A percentile compares a stretch with the other conserved stretches of the same genome.
Conservation (phyloP, 257 asterid species). For the Plantago ovata region DNA sequence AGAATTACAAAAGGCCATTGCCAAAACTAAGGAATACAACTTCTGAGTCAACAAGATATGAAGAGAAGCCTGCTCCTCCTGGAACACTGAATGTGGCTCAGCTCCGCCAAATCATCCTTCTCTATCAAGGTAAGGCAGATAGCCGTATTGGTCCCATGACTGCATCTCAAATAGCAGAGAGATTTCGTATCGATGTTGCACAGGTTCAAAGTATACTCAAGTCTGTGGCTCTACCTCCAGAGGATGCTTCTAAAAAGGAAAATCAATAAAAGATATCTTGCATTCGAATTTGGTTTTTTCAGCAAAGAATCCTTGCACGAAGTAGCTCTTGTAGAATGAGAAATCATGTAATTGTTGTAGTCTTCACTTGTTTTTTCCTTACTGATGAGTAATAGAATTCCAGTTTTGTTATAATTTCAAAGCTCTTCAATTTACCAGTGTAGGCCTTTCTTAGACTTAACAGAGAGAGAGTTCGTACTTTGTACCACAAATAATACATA, state of each 20-base stretch:
- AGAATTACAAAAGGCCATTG: conserved; percentile 61
- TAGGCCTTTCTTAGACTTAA: too few species aligned
- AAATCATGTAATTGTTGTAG: conserved; percentile 9
- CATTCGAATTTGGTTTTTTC: background rate
- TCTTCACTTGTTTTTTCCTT: background rate
- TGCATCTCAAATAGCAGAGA: conserved; percentile 49
- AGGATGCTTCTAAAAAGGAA: conserved; percentile 40
- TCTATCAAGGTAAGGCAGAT: conserved; percentile 65
- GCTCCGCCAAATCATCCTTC: conserved; percentile 65
- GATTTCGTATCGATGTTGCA: conserved; percentile 49
- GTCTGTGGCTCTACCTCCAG: conserved; percentile 65
- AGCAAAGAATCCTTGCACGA: conserved; percentile 10
- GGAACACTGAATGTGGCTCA: conserved; percentile 76
- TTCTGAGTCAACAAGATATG: conserved; percentile 60
- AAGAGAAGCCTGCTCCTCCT: conserved; percentile 67
- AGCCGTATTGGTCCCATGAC: conserved; percentile 64
- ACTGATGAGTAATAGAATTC: too few species aligned
- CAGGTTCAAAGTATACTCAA: conserved; percentile 67
- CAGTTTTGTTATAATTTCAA: too few species aligned
- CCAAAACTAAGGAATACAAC: conserved; percentile 80
- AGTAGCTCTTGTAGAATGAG: conserved; percentile 23
- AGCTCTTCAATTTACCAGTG: too few species aligned
- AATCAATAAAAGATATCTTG: conserved; percentile 27
- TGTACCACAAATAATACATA: too few species aligned
- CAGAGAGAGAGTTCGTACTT: too few species aligned